Percentiles rank a stretch among this genome's conserved stretches.
Conservation (phyloP, 345 rosid genomes). For the Angophora floribunda region DNA sequence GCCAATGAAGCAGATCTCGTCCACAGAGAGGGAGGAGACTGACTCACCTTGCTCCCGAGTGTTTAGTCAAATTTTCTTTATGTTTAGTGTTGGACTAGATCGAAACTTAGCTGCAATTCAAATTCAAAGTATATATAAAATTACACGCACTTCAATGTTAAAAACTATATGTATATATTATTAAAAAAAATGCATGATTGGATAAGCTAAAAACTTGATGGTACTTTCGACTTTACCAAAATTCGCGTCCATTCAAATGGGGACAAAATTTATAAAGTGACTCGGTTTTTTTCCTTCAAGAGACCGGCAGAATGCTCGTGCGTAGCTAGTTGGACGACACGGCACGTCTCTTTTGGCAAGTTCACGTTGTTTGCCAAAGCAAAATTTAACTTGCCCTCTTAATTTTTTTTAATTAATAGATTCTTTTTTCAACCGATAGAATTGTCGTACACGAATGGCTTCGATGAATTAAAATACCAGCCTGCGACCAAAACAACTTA, state of each 20-base stretch:
- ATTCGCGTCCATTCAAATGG: not conserved
- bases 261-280: not conserved
- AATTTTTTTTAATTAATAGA: not conserved
- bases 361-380: not conserved
- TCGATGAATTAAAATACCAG: not conserved
- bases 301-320: not conserved
- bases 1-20: not conserved
- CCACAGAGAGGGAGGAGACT: not conserved
- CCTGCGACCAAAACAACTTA: not conserved
- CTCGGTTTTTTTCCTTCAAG: not conserved
- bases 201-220: too few species aligned
- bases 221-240: not conserved
- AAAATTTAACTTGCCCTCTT: not conserved
- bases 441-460: not conserved
- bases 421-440: not conserved
- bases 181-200: too few species aligned
- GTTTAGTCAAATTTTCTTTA: not conserved
- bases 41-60: not conserved
- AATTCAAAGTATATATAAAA: not conserved
- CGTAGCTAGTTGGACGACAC: not conserved
- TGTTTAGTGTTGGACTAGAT: not conserved
- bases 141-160: too few species aligned
- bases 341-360: not conserved
- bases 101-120: not conserved
- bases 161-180: too few species aligned